Conservation (phyloP, 2,329 filamentous ascomycete genomes). For the Verticillium klebahnii region DNA sequence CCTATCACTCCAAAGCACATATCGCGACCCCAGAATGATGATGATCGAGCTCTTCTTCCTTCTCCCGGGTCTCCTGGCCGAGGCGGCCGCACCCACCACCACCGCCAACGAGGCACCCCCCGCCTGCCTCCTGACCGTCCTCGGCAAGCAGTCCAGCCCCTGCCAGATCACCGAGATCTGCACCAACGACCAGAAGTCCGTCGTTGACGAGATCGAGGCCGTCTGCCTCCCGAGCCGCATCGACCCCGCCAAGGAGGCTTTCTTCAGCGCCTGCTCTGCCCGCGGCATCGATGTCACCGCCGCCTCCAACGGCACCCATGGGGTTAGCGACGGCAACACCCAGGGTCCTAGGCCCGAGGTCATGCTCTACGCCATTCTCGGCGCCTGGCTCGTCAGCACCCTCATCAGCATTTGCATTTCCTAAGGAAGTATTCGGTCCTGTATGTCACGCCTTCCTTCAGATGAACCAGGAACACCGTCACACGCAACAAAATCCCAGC, state of each 20-base stretch:
- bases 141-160: constrained; percentile 10
- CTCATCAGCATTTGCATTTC: not conserved
- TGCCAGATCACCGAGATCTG: constrained; percentile 8
- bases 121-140: constrained; percentile 12
- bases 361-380: not conserved
- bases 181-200: constrained; percentile 6
- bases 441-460: not conserved
- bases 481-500: not conserved
- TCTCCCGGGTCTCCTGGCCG: constrained; percentile 6
- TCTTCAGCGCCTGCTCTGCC: constrained; percentile 8
- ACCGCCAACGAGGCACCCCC: constrained; percentile 2
- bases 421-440: not conserved
- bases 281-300: not conserved
- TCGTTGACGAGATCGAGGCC: constrained; percentile 10
- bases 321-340: not conserved
- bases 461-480: not conserved
- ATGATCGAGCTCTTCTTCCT: constrained; percentile 8
- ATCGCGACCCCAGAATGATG: not conserved
- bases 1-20: not conserved
- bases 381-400: constrained; percentile 2
- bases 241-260: constrained; percentile 9
- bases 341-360: not conserved
- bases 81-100: constrained; percentile 1
- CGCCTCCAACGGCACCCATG: not conserved
- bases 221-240: constrained; percentile 4